phyloP scores from a whole-genome alignment of 805 yeast species.

The Candida ulmi region DNA sequence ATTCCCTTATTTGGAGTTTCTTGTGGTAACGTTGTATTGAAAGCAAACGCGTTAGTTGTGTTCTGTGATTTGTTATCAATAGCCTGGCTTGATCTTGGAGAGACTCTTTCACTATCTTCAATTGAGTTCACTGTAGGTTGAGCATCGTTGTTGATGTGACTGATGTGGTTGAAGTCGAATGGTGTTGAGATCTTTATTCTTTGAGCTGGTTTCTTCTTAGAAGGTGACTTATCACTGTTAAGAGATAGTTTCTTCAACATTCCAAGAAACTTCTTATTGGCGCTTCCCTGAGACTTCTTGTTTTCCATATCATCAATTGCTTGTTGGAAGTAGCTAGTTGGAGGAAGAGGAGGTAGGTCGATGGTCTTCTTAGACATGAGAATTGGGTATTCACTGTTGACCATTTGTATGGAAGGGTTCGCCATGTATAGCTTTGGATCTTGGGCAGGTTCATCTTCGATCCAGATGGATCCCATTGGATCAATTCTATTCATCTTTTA shows the following conservation, averaged over 20 bases:
- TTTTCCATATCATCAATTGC: conserved; percentile 3
- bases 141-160: too few species aligned
- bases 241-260: conserved; percentile 27
- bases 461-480: conserved; percentile 36
- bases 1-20: conserved; percentile 2
- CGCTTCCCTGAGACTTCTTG: background rate
- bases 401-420: conserved; percentile 24
- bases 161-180: conserved; percentile 33
- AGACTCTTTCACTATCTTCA: background rate
- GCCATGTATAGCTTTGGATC: conserved; percentile 27
- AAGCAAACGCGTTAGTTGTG: conserved; percentile 10
- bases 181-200: conserved; percentile 31
- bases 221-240: conserved; percentile 5
- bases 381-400: conserved; percentile 30
- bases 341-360: conserved; percentile 31
- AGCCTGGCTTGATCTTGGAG: background rate
- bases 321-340: conserved; percentile 18
- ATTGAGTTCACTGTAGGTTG: too few species aligned
- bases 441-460: conserved; percentile 31
- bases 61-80: background rate
- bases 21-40: conserved; percentile 17
- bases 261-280: conserved; percentile 17
- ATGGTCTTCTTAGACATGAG: conserved; percentile 28
- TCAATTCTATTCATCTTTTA: background rate
- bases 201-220: background rate